These are phyloP conservation scores for Fraxinus quadrangulata DNA, from an alignment of 257 asterid species.

Conservation along the genomic window DNA sequence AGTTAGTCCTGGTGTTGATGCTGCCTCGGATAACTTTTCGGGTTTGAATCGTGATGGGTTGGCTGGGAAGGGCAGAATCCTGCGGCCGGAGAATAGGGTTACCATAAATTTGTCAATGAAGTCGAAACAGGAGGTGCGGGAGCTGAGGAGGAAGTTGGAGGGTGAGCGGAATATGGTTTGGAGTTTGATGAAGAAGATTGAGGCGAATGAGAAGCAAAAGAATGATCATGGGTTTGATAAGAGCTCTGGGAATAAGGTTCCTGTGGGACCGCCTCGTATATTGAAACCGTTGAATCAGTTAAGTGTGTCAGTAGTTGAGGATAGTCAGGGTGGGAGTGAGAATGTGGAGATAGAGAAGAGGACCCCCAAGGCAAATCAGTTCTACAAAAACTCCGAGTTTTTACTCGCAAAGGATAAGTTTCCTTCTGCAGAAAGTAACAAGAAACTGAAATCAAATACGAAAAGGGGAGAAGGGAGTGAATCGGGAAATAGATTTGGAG, in stretches of 20 bases:
- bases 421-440: constrained; percentile 66
- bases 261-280: constrained; percentile 41
- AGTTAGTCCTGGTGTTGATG: too few species aligned
- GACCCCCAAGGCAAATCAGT: constrained; percentile 73
- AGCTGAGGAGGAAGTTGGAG: constrained; percentile 76
- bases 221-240: constrained; percentile 32
- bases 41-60: constrained; percentile 41
- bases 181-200: constrained; percentile 70
- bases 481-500: constrained; percentile 26
- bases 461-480: constrained; percentile 58
- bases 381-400: constrained; percentile 68
- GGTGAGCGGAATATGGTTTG: constrained; percentile 58
- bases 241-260: constrained; percentile 34
- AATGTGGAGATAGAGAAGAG: constrained; percentile 68
- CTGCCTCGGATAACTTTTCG: constrained; percentile 49
- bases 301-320: constrained; percentile 59
- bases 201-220: constrained; percentile 47
- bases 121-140: constrained; percentile 67
- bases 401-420: constrained; percentile 76
- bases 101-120: constrained; percentile 55
- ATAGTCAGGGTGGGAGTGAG: constrained; percentile 46
- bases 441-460: constrained; percentile 52
- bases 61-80: constrained; percentile 43
- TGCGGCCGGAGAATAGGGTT: constrained; percentile 56
- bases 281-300: constrained; percentile 41